phyloP scores from a whole-genome alignment of 345 rosid genomes.

The Eucalyptus albens region DNA sequence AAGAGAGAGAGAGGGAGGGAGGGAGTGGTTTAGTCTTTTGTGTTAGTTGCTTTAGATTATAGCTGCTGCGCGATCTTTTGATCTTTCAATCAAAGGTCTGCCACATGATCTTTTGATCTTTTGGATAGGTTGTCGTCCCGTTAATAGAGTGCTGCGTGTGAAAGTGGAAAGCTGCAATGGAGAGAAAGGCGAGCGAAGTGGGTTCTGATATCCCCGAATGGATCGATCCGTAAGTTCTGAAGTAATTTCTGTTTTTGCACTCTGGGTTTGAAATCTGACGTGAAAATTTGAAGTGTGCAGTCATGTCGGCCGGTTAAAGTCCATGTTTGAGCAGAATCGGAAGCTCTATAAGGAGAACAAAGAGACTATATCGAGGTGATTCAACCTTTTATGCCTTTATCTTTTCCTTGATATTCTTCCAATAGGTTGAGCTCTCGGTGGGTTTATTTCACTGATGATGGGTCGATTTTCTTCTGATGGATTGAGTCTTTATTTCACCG shows the following conservation, averaged over 20 bases:
- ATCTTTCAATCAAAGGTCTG: neutral
- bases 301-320: fast-evolving
- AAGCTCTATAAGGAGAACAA: neutral
- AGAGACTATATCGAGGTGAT: neutral
- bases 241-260: neutral
- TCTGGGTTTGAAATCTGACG: neutral
- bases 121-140: neutral
- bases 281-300: neutral
- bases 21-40: neutral
- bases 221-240: neutral
- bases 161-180: neutral
- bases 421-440: no score
- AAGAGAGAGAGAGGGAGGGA: neutral
- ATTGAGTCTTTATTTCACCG: neutral
- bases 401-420: neutral
- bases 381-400: neutral
- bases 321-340: neutral
- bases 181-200: neutral
- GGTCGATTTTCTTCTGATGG: neutral
- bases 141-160: neutral
- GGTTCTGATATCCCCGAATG: neutral
- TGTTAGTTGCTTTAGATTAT: neutral
- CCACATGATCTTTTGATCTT: neutral
- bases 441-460: no score
- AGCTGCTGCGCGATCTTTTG: neutral